These are phyloP conservation scores for Hypoxylon sp. DNA, from an alignment of 2,329 filamentous ascomycete species.

Conservation along the genomic window DNA sequence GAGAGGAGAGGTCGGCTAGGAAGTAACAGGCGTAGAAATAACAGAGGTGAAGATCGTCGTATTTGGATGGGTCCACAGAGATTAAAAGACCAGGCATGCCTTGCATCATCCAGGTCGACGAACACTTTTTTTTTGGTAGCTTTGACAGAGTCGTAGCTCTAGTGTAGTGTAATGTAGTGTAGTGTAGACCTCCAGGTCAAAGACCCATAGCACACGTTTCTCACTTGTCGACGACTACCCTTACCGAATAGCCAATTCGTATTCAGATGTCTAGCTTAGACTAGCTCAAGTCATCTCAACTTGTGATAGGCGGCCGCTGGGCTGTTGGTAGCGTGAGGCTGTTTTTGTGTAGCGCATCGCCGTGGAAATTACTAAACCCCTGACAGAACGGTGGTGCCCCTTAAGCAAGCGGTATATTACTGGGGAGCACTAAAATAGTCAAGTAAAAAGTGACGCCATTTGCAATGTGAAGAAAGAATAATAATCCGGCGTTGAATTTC, in stretches of 20 bases:
- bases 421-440: constrained; percentile 25
- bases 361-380: constrained; percentile 48
- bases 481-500: constrained; percentile 11
- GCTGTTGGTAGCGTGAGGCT: constrained; percentile 46
- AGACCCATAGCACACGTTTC: constrained; percentile 9
- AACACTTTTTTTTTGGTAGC: constrained; percentile 30
- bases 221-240: constrained; percentile 20
- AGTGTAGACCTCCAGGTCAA: background rate
- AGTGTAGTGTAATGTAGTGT: no score
- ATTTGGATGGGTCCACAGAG: constrained; percentile 42
- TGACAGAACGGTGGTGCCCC: constrained; percentile 31
- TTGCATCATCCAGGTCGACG: constrained; percentile 36
- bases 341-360: constrained; percentile 41
- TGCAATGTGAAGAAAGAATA: background rate
- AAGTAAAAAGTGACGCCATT: constrained; percentile 33
- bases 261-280: constrained; percentile 9
- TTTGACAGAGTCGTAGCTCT: constrained; percentile 26
- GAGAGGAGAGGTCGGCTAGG: constrained; percentile 8
- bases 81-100: constrained; percentile 44
- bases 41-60: constrained; percentile 45
- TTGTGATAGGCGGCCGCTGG: constrained; percentile 40
- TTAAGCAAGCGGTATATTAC: constrained; percentile 28
- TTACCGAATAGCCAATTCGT: constrained; percentile 15
- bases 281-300: constrained; percentile 32
- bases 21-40: constrained; percentile 26